phyloP scores from a whole-genome alignment of 306 rosid genomes.

The Gastrolobium villosum region DNA sequence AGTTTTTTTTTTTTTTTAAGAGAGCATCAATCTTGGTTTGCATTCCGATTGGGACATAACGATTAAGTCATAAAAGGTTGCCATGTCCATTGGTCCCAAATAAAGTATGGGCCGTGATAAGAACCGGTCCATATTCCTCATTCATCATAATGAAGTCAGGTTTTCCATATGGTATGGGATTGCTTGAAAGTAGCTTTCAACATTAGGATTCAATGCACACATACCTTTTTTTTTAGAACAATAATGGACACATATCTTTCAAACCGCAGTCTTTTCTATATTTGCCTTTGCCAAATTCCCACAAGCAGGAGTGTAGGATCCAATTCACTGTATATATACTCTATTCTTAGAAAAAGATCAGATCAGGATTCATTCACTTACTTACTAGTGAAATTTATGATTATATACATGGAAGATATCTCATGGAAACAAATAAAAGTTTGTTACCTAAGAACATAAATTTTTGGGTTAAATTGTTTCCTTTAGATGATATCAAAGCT shows the following conservation, averaged over 20 bases:
- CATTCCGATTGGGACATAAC: constrained; percentile 1
- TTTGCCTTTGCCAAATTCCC: not conserved
- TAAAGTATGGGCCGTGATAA: not conserved
- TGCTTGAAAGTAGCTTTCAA: not conserved
- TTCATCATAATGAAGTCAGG: not conserved
- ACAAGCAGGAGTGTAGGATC: not conserved
- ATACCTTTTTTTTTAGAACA: no score
- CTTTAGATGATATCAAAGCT: no score
- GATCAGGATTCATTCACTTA: not conserved
- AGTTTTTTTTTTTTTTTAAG: not conserved
- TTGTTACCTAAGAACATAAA: not conserved
- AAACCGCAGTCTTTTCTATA: not conserved
- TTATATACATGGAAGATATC: not conserved
- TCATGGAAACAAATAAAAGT: not conserved
- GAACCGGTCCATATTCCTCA: not conserved
- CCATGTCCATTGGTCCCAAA: constrained; percentile 11
- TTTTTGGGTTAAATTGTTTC: no score
- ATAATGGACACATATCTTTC: not conserved
- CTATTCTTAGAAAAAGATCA: not conserved
- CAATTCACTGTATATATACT: not conserved
- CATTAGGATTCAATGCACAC: not conserved
- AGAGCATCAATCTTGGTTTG: constrained; percentile 4
- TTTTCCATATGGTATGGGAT: not conserved
- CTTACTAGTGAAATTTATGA: not conserved
- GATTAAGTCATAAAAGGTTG: not conserved